phyloP scores from a whole-genome alignment of 768 basidiomycete genomes.

The Hygrocybe punicea region DNA sequence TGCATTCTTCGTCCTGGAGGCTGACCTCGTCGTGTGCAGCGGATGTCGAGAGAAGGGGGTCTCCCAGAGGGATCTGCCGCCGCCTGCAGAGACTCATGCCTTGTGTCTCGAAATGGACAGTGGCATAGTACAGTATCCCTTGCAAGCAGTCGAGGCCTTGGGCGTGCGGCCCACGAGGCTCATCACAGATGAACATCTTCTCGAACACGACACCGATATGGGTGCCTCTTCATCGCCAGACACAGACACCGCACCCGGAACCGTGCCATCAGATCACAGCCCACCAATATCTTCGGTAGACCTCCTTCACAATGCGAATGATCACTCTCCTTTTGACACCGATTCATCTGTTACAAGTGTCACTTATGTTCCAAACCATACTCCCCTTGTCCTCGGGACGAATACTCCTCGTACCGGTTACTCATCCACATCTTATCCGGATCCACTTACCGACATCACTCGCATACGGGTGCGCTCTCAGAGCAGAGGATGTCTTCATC shows the following conservation, averaged over 20 bases:
- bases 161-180: constrained; percentile 33
- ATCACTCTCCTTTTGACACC: background rate
- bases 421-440: constrained; percentile 25
- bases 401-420: background rate
- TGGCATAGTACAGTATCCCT: constrained; percentile 24
- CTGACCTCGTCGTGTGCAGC: constrained; percentile 44
- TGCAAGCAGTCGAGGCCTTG: constrained; percentile 19
- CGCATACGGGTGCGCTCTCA: constrained; percentile 69
- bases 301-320: too few species aligned
- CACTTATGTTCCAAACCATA: background rate
- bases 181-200: constrained; percentile 11
- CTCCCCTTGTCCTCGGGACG: background rate
- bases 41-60: constrained; percentile 44
- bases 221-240: constrained; percentile 6
- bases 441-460: constrained; percentile 72
- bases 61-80: constrained; percentile 21
- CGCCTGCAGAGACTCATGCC: constrained; percentile 11
- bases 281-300: too few species aligned
- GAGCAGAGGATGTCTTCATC: constrained; percentile 76
- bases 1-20: constrained; percentile 20
- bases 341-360: background rate
- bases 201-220: background rate
- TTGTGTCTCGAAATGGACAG: constrained; percentile 28
- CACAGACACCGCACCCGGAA: background rate
- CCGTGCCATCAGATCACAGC: too few species aligned